Conservation (phyloP, 1,139 yeast genomes). For the Diutina ranongensis region DNA sequence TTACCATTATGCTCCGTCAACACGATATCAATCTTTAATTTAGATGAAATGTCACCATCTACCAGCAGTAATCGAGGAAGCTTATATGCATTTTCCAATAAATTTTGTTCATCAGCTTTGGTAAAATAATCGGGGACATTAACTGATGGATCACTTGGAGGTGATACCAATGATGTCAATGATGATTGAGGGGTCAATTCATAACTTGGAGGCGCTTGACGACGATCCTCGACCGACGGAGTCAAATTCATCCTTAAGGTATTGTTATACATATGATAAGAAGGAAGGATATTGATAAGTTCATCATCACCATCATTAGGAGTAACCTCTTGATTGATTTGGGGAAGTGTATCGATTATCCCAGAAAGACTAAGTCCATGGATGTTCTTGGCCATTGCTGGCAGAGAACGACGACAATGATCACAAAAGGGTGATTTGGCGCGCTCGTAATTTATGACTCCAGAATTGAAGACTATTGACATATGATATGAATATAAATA, state of each 20-base stretch:
- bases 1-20: not conserved
- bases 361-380: not conserved
- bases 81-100: not conserved
- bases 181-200: not conserved
- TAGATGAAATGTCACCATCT: not conserved
- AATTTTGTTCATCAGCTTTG: not conserved
- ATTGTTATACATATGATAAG: constrained; percentile 1
- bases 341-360: not conserved
- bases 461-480: too few species aligned
- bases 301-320: not conserved
- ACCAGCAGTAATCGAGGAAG: not conserved
- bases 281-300: constrained; percentile 1
- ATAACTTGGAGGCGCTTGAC: constrained; percentile 4
- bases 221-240: not conserved
- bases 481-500: too few species aligned
- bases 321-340: too few species aligned
- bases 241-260: constrained; percentile 1
- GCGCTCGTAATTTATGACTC: too few species aligned
- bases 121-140: not conserved
- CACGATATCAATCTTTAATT: not conserved
- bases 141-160: not conserved
- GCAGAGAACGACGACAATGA: not conserved
- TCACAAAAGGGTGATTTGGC: too few species aligned
- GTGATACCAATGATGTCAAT: not conserved
- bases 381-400: not conserved